Evolutionary conservation across 179 eudicot species (phyloP).

Genomic region (Sideroxylon spinosum): DNA sequence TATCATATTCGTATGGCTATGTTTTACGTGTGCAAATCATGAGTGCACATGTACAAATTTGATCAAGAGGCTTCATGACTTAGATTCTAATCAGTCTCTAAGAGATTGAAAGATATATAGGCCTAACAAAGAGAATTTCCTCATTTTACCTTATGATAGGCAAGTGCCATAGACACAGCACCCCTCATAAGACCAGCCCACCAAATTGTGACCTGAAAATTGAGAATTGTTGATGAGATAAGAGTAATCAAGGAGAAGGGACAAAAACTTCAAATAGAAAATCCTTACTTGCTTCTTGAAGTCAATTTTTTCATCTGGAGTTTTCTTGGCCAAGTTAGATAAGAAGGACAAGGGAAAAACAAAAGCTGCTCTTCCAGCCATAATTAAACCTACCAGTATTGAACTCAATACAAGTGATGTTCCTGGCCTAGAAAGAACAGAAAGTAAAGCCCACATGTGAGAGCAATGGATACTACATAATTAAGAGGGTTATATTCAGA

Average conservation of each 20-base stretch:
- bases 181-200: slow-evolving; percentile 90
- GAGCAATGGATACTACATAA: not conserved
- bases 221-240: not conserved
- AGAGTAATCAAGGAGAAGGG: not conserved
- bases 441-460: not conserved
- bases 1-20: too few species aligned
- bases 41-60: not conserved
- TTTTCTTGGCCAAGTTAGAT: slow-evolving; percentile 45
- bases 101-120: not conserved
- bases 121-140: not conserved
- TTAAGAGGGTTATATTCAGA: not conserved
- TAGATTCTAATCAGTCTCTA: not conserved
- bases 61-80: not conserved
- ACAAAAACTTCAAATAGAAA: not conserved
- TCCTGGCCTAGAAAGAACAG: slow-evolving; percentile 47
- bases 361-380: slow-evolving; percentile 76
- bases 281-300: slow-evolving; percentile 55
- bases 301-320: slow-evolving; percentile 32
- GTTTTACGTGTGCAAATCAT: too few species aligned
- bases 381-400: slow-evolving; percentile 48
- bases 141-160: slow-evolving; percentile 55
- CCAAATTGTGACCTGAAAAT: slow-evolving; percentile 54
- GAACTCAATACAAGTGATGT: slow-evolving; percentile 57
- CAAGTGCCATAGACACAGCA: slow-evolving; percentile 73
- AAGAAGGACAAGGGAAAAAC: slow-evolving; percentile 59